Base-by-base conservation (phyloP, 108 stramenopile species). In the Phaeodactylum tricornutum region DNA sequence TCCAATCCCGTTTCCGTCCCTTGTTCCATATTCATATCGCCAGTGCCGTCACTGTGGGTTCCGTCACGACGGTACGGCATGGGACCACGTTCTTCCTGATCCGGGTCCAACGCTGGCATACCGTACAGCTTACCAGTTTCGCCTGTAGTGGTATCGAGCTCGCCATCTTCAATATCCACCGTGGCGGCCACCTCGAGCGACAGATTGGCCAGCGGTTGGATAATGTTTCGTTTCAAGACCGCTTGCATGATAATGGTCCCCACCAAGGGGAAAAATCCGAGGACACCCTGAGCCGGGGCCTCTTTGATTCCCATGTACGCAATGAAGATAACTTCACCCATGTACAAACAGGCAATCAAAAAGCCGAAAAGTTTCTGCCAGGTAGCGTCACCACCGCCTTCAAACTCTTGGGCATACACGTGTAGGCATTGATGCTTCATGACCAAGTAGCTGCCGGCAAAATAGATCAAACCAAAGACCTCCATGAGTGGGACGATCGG, bases 401-500 rank as follows among this genome's bases (percentile, higher is more conserved):
- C 60, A 19, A 43, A 44, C 3, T 15, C 25, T 46, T 53, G 58
- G 14, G 58, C 60, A 46, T 61, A 52, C 8, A 61, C 60, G 51
- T 61, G 60, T 12, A 61, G 38, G 30, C 49, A 61, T 17, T 61
- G 50, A 32, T 61, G 60, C 42, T 53, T 61, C 37, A 21, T 53
- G 3, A 53, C 50, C 23, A 61, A 15, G 19, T 61, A 61, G 3
- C 17, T 29, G 4, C 50, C 60, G 3, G 24, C 50, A 36, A 61
- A 61, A 14, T 46, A 53, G 8, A 53, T 42, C 4, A 53, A 8
- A 9, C 24, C 60, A 46, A 61, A 61, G 7, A 53, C 2, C 33
- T 61, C 60, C 60, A 61, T 53, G 50, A 61, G 15, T 21, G 60
- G 60, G 12, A 61, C 60, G 46, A 61, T 61, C 16, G 52, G 52